phyloP scores from a whole-genome alignment of 768 basidiomycete genomes.

The Hygrophoropsis aurantiaca region DNA sequence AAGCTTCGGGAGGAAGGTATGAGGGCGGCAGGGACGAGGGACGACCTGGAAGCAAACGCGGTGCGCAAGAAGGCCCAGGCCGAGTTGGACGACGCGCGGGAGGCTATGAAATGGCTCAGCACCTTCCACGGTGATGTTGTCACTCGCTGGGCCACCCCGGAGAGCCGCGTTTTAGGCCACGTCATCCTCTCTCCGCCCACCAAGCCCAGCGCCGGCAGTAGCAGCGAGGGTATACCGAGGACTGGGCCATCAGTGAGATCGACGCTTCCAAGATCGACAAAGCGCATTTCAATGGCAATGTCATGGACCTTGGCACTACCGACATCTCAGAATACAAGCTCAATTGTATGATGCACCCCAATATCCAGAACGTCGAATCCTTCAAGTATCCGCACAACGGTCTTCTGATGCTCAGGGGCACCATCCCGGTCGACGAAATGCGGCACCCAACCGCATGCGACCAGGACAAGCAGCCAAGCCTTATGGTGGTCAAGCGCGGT shows the following conservation, averaged over 20 bases:
- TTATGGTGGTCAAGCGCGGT: slow-evolving; percentile 18
- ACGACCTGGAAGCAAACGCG: slow-evolving; percentile 10
- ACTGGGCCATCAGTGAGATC: no score
- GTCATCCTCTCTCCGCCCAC: slow-evolving; percentile 23
- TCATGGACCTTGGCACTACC: no score
- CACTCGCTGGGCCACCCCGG: slow-evolving; percentile 12
- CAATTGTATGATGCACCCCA: no score
- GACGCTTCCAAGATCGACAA: no score
- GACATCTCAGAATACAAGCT: no score
- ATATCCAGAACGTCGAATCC: slow-evolving; percentile 7
- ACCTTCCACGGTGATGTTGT: slow-evolving; percentile 13
- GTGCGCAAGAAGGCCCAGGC: slow-evolving; percentile 4
- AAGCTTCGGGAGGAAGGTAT: no score
- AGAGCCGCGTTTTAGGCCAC: slow-evolving; percentile 23
- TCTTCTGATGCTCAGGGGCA: slow-evolving; percentile 14
- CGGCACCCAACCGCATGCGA: slow-evolving; percentile 8
- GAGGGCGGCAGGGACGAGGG: slow-evolving; percentile 9
- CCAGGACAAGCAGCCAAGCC: slow-evolving; percentile 8
- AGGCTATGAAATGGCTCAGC: slow-evolving; percentile 15
- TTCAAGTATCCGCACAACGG: slow-evolving; percentile 19
- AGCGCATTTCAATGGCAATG: no score
- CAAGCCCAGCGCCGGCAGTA: no score
- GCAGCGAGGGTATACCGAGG: no score
- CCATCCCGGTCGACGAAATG: slow-evolving; percentile 17
- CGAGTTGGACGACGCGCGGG: slow-evolving; percentile 6